Base-by-base conservation (phyloP, 1,139 yeast species). In the Suhomyces ambrosiae region DNA sequence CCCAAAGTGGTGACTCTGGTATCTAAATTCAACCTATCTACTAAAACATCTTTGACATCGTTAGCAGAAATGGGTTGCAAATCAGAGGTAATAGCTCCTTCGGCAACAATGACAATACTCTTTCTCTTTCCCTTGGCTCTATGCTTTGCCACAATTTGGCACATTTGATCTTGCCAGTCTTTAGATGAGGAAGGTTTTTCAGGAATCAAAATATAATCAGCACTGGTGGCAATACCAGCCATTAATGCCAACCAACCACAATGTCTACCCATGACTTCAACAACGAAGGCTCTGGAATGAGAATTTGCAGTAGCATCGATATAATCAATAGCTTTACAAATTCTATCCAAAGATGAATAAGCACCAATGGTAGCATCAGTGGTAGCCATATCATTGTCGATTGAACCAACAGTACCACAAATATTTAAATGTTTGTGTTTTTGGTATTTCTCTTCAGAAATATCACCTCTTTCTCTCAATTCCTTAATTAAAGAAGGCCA, bases 211-310 rank as follows among this genome's bases (percentile, higher is more conserved):
- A 90, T 84, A 58, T 80, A 90, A 65, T 92, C 98, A 9, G 98
- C 97, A 47, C 96, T 87, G 24, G 96, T 86, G 23, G 97, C 87
- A 48, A 90, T 79, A 52, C 97, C 97, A 12, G 97, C 90, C 94
- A 89, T 86, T 49, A 92, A 74, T 2, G 95, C 97, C 52, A 92
- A 76, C 98, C 98, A 92, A 45, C 98, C 98, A 72, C 98, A 92
- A 65, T 92, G 96, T 61, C 98, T 82, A 41, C 98, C 98, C 98
- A 92, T 92, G 34, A 92, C 98, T 65, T 92, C 98, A 43, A 92
- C 88, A 31, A 92, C 96, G 62, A 92, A 92, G 5, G 98, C 98
- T 60, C 98, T 80, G 14, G 97, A 88, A 61, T 92, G 98, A 5
- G 97, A 90, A 52, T 86, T 79, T 14, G 98, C 98, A 23, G 98